These are phyloP conservation scores for Yamadazyma sp. DNA, from an alignment of 805 yeast genomes.

Conservation along the genomic window DNA sequence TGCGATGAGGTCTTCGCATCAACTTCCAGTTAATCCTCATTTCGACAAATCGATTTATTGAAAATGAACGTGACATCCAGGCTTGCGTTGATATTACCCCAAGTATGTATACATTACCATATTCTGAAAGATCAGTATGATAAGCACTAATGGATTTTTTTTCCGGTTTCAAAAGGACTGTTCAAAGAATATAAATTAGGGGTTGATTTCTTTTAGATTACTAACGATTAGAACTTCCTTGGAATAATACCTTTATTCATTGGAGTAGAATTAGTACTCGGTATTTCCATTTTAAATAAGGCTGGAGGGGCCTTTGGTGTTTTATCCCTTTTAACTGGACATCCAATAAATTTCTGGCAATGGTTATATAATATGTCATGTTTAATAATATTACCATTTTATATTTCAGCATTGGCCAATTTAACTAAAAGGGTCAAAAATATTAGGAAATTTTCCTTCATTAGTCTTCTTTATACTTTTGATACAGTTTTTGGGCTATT, in stretches of 20 bases:
- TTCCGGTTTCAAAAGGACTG: no score
- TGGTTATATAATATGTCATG: constrained; percentile 76
- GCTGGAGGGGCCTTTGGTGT: constrained; percentile 88
- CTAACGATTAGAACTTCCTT: constrained; percentile 50
- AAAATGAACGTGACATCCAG: constrained; percentile 4
- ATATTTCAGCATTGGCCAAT: constrained; percentile 52
- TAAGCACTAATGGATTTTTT: no score
- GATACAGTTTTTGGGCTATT: constrained; percentile 68
- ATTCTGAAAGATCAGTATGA: neutral
- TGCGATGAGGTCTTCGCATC: neutral
- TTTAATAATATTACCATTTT: constrained; percentile 59
- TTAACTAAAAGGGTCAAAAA: constrained; percentile 45
- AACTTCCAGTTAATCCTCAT: neutral
- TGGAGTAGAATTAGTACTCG: constrained; percentile 81
- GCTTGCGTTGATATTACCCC: constrained; percentile 7
- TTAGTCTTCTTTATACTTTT: constrained; percentile 56
- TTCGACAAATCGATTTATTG: no score
- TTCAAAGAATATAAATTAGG: no score
- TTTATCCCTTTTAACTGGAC: constrained; percentile 83
- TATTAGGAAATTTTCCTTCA: constrained; percentile 59
- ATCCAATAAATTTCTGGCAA: constrained; percentile 77
- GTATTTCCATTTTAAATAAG: constrained; percentile 77
- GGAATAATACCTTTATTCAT: constrained; percentile 72
- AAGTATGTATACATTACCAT: constrained; percentile 1
- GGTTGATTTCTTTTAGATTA: no score